Base-by-base conservation (phyloP, 2,329 filamentous ascomycete species). In the Pseudocercospora vitis region DNA sequence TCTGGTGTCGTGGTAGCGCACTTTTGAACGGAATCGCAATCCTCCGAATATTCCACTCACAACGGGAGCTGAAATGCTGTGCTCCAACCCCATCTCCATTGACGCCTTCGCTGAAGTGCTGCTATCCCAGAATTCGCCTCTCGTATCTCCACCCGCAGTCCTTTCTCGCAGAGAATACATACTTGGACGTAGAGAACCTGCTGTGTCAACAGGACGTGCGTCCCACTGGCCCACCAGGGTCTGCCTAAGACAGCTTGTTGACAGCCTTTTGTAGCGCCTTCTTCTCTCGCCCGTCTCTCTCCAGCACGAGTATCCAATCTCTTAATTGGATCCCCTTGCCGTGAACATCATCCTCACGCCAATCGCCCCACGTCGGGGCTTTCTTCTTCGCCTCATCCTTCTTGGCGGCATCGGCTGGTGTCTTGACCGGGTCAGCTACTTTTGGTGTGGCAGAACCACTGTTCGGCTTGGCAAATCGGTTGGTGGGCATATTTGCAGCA, bases 291-390 rank as follows among this genome's bases (percentile, higher is more conserved):
- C 88, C 87, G 68, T 95, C 89, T 47, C 84, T 78, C 70, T 96
- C 91, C 42, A 96, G 78, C 55, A 88, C 88, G 16, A 83, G 78
- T 12, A 95, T 77, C 76, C 91, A 85, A 70, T 96, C 92, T 50
- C 92, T 81, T 48, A 95, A 76, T 73, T 96, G 91, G 44, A 96
- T 89, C 21, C 86, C 85, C 61, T 80, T 81, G 26, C 89, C 90
- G 67, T 86, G 87, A 18, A 86, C 83, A 49, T 83, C 84, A 64
- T 90, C 86, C 70, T 96, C 91, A 55, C 89, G 60, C 68, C 68
- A 71, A 14, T 70, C 67, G 16, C 70, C 70, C 67, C 68, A 70
- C 37, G 65, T 66, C 12, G 65, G 60, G 23, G 64, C 60, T 52
- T 63, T 65, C 50, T 55, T 53, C 46, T 55, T 53, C 8, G 56